Percentiles rank a stretch among this genome's conserved stretches.
Conservation (phyloP, 345 rosid species). For the Gossypium arboreum region DNA sequence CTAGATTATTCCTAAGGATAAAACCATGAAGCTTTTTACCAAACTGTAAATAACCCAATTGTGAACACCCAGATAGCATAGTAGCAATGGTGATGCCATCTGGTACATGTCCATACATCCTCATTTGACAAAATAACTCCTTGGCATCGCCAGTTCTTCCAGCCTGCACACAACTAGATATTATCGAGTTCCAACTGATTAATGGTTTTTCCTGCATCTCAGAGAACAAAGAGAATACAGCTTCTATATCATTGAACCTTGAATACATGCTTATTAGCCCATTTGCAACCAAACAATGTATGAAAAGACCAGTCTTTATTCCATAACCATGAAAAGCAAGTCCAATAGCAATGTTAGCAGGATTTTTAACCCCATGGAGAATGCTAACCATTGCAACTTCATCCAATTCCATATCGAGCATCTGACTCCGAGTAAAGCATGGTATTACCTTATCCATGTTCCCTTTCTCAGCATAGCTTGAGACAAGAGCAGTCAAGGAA, state of each 20-base stretch:
- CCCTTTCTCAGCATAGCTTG: conserved; percentile 59
- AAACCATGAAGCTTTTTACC: conserved; percentile 61
- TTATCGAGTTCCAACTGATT: conserved; percentile 77
- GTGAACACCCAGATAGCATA: conserved; percentile 70
- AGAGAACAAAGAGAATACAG: conserved; percentile 44
- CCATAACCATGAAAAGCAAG: conserved; percentile 57
- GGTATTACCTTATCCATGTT: conserved; percentile 34
- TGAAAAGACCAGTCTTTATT: conserved; percentile 53
- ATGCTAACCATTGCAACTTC: conserved; percentile 70
- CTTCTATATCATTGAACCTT: conserved; percentile 45
- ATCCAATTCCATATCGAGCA: conserved; percentile 50
- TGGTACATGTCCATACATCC: conserved; percentile 36
- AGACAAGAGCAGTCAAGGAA: conserved; percentile 60
- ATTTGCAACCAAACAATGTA: conserved; percentile 47
- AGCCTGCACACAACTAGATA: conserved; percentile 71
- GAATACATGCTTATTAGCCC: conserved; percentile 78
- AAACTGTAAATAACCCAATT: conserved; percentile 49
- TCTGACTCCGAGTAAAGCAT: conserved; percentile 45
- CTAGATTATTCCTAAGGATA: conserved; percentile 47
- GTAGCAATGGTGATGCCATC: conserved; percentile 64
- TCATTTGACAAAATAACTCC: conserved; percentile 56
- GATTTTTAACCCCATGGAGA: conserved; percentile 53
- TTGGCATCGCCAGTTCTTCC: conserved; percentile 55
- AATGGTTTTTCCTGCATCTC: conserved; percentile 46
- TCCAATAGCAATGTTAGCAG: conserved; percentile 36